Evolutionary conservation across 495 filamentous ascomycete species (phyloP), one percentile per base, ranked within the genome.

Genomic region (Rhypophila decipiens): DNA sequence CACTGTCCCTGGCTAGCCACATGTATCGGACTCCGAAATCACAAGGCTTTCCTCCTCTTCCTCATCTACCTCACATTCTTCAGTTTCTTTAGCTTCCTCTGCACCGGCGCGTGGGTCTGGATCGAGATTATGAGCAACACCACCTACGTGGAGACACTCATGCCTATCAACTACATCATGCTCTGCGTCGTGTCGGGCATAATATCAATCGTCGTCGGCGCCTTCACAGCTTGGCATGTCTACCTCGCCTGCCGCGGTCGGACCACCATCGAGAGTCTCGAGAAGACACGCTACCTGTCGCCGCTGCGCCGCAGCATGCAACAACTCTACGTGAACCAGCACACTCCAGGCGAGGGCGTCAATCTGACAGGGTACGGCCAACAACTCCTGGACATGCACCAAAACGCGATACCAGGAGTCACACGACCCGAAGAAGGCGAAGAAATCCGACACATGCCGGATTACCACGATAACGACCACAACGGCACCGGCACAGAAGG

Each of bases 1-100:
- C 93, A 98, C 69, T 98, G 93, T 58, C 93, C 93, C 5, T 98
- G 93, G 93, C 76, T 97, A 39, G 93, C 94, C 17, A 96, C 88
- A 2, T 98, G 93, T 60, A 85, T 98, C 39, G 94, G 94, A 20
- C 68, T 98, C 47, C 77, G 80, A 56, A 98, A 97, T 67, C 95
- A 96, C 73, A 97, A 97, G 65, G 75, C 90, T 4, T 98, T 98
- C 63, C 61, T 98, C 29, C 76, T 97, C 8, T 98, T 98, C 66
- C 76, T 98, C 21, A 84, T 94, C 44, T 97, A 98, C 61, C 88
- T 87, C 9, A 86, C 81, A 13, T 41, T 95, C 12, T 96, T 94
- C 71, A 90, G 87, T 72, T 80, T 87, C 69, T 72, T 88, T 48
- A 83, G 79, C 64, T 95, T 95, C 59, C 74, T 61, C 10, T 80